Percentiles rank a stretch among this genome's conserved stretches.
Evolutionary conservation across 1,139 yeast species (phyloP).

Genomic region (Saccharomyces pastorianus): DNA sequence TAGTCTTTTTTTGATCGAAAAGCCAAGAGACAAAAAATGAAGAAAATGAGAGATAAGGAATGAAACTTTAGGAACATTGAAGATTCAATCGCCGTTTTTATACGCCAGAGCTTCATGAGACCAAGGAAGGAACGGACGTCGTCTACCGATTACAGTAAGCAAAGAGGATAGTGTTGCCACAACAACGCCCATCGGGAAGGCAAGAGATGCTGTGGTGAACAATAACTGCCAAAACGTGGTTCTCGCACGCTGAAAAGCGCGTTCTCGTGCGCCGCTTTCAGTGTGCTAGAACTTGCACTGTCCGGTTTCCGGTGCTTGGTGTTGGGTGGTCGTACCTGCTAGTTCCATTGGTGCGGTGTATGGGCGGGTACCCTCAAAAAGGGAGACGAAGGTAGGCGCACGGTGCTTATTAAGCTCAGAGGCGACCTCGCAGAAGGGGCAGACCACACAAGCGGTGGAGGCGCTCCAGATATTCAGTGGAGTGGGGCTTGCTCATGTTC

Average conservation of each 20-base stretch:
- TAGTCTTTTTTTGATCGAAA: background rate
- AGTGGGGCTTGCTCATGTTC: background rate
- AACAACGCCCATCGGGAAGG: slow-evolving; percentile 3
- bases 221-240: slow-evolving; percentile 2
- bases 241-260: background rate
- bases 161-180: slow-evolving; percentile 3
- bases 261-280: background rate
- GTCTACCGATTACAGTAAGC: slow-evolving; percentile 1
- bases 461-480: background rate
- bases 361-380: background rate
- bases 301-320: background rate
- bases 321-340: background rate
- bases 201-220: background rate
- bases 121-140: background rate
- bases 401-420: background rate
- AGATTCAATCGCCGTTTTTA: background rate
- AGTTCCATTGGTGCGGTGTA: background rate
- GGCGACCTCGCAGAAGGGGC: background rate
- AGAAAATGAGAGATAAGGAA: background rate
- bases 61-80: background rate
- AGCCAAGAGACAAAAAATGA: background rate
- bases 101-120: background rate
- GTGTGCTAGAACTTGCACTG: background rate
- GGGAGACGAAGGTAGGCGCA: background rate
- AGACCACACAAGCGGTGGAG: background rate